phyloP scores from a whole-genome alignment of 306 rosid species.

The Acacia acuminata region DNA sequence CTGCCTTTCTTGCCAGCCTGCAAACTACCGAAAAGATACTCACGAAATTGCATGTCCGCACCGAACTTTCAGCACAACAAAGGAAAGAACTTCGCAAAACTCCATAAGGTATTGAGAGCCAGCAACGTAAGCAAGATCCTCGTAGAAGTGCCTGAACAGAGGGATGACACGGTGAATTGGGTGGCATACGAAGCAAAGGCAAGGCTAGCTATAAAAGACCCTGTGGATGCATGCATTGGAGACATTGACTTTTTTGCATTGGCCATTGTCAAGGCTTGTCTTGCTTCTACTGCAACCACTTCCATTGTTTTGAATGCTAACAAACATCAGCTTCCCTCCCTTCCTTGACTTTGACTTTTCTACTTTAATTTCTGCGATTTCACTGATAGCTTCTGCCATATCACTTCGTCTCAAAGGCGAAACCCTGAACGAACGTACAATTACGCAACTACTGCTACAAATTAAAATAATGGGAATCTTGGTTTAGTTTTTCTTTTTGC shows the following conservation, averaged over 20 bases:
- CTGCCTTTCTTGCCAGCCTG: too few species aligned
- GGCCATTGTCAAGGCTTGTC: conserved; percentile 70
- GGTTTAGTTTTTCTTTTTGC: too few species aligned
- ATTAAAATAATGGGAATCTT: too few species aligned
- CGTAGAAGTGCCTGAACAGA: conserved; percentile 73
- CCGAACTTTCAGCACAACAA: conserved; percentile 26
- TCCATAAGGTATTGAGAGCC: conserved; percentile 90
- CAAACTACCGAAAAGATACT: too few species aligned
- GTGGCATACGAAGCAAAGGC: conserved; percentile 89
- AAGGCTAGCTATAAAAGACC: conserved; percentile 60
- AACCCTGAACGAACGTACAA: too few species aligned
- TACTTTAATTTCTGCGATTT: too few species aligned
- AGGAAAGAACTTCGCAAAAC: conserved; percentile 75
- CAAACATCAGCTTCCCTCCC: conserved; percentile 4
- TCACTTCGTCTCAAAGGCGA: too few species aligned
- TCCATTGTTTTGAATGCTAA: conserved; percentile 32
- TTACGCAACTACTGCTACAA: too few species aligned
- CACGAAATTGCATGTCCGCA: too few species aligned
- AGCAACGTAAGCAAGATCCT: conserved; percentile 96
- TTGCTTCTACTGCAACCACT: conserved; percentile 19
- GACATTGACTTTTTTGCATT: conserved; percentile 45
- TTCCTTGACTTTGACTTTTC: too few species aligned
- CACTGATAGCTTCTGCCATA: too few species aligned
- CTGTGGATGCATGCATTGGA: conserved; percentile 94
- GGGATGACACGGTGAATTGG: conserved; percentile 82